phyloP scores from a whole-genome alignment of 164 flowering plant species.

The Houttuynia cordata region DNA sequence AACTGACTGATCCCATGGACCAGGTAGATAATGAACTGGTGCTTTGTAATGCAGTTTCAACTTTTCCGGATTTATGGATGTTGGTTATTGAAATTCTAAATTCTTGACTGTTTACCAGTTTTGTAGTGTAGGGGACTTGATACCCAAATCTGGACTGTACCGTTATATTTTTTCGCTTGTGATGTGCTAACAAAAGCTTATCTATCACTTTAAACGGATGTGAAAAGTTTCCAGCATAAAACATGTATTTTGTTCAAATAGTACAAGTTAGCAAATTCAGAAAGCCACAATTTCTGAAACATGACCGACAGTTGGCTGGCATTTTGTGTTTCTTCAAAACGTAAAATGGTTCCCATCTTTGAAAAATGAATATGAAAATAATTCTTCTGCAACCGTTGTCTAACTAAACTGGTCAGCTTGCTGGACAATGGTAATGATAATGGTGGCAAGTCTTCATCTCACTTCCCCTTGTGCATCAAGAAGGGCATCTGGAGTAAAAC shows the following conservation, averaged over 20 bases:
- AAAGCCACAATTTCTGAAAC: neutral
- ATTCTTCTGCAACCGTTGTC: neutral
- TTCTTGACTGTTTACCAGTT: too few relatives aligned
- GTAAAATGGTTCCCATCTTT: neutral
- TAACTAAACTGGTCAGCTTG: neutral
- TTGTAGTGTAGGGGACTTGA: too few relatives aligned
- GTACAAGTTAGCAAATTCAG: neutral
- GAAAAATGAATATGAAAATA: neutral
- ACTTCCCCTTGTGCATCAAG: neutral
- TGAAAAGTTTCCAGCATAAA: neutral
- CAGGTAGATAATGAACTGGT: constrained; percentile 38
- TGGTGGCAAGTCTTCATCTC: neutral
- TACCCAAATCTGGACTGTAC: too few relatives aligned
- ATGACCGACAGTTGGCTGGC: neutral
- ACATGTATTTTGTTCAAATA: neutral
- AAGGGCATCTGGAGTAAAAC: neutral
- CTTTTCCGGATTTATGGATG: too few relatives aligned
- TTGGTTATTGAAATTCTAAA: too few relatives aligned
- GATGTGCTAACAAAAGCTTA: too few relatives aligned
- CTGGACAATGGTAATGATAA: neutral
- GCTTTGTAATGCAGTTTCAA: neutral
- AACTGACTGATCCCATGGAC: constrained; percentile 94
- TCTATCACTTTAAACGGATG: too few relatives aligned
- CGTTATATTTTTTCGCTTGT: too few relatives aligned
- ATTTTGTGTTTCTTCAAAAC: neutral